phyloP scores from a whole-genome alignment of 2,329 filamentous ascomycete species.

The Xylaria polymorpha region DNA sequence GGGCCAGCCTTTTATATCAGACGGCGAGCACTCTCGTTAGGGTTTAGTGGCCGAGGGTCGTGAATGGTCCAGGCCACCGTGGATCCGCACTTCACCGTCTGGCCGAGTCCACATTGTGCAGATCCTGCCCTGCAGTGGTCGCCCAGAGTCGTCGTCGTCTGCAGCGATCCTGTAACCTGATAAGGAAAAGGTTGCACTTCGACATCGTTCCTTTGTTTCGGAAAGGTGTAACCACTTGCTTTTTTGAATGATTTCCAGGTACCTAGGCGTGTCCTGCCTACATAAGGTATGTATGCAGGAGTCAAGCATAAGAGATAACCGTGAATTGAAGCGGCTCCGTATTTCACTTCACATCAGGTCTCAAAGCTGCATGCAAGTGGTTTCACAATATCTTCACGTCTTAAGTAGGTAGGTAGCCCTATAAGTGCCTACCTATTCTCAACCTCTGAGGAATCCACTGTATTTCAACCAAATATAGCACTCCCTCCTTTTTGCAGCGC shows the following conservation, averaged over 20 bases:
- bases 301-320: background rate
- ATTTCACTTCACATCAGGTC: background rate
- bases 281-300: conserved; percentile 6
- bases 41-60: conserved; percentile 31
- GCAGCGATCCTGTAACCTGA: conserved; percentile 12
- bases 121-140: conserved; percentile 20
- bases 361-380: background rate
- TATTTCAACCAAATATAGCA: conserved; percentile 4
- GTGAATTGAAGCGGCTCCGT: conserved; percentile 1
- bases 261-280: too few species aligned
- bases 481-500: background rate
- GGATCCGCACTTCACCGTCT: conserved; percentile 13
- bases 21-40: conserved; percentile 12
- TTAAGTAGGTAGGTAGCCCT: too few species aligned
- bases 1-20: conserved; percentile 31
- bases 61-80: conserved; percentile 31
- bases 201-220: conserved; percentile 12
- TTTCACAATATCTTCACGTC: background rate
- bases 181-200: conserved; percentile 9
- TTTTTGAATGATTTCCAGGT: background rate
- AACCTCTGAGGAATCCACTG: background rate
- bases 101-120: conserved; percentile 18
- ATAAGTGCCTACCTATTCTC: background rate
- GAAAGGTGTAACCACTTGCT: background rate
- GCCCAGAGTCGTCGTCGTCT: background rate